These are phyloP conservation scores for Paradendryphiella salina DNA, from an alignment of 2,329 filamentous ascomycete genomes.

Conservation along the genomic window DNA sequence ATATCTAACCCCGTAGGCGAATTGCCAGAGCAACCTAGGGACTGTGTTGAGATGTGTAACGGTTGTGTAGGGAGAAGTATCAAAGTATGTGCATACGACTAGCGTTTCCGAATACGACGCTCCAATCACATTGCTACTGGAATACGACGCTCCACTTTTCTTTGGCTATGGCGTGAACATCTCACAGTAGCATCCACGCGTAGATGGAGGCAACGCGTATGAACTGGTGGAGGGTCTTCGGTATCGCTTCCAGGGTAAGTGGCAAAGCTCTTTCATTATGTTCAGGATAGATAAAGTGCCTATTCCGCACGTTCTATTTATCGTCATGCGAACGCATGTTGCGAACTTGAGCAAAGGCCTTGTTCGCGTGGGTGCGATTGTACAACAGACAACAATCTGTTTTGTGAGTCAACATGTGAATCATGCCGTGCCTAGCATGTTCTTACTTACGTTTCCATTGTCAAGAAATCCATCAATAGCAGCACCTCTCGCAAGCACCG, in stretches of 20 bases:
- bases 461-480: background rate
- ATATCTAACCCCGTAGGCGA: background rate
- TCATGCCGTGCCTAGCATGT: background rate
- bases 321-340: background rate
- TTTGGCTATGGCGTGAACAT: background rate
- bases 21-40: background rate
- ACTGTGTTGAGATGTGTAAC: background rate
- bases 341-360: background rate
- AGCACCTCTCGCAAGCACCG: slow-evolving; percentile 11
- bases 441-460: slow-evolving; percentile 1
- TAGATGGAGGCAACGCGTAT: too few relatives aligned
- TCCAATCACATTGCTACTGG: slow-evolving; percentile 8
- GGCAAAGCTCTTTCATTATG: background rate
- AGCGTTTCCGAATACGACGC: slow-evolving; percentile 2
- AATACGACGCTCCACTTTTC: background rate
- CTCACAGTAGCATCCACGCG: too few relatives aligned
- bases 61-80: background rate
- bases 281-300: background rate
- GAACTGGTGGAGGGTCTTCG: too few relatives aligned
- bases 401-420: background rate
- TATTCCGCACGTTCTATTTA: background rate
- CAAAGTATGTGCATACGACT: slow-evolving; percentile 6
- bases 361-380: background rate
- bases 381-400: background rate
- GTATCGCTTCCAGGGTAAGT: background rate